These are phyloP conservation scores for Picochlorum sp. DNA, from an alignment of 139 green algal genomes.

Conservation along the genomic window DNA sequence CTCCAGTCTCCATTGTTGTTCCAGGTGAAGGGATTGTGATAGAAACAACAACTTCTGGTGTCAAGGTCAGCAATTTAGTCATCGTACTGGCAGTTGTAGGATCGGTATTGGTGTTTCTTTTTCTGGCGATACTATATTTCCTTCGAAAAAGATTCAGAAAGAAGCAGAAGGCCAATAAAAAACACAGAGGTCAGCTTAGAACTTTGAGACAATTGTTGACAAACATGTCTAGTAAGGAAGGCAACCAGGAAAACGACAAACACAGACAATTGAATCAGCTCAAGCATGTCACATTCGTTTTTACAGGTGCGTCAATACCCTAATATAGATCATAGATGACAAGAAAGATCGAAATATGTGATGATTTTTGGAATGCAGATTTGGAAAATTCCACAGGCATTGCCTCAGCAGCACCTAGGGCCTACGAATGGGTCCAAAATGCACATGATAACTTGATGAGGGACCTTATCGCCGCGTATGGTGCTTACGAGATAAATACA, in stretches of 20 bases:
- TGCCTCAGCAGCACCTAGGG: slow-evolving; percentile 24
- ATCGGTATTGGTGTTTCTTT: not conserved
- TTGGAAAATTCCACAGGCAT: slow-evolving; percentile 44
- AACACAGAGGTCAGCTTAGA: slow-evolving; percentile 24
- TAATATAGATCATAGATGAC: too few relatives aligned
- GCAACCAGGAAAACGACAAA: not conserved
- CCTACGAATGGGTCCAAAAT: slow-evolving; percentile 53
- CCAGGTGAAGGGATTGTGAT: not conserved
- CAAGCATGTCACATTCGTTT: slow-evolving; percentile 49
- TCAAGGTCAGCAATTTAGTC: not conserved
- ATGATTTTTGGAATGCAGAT: slow-evolving; percentile 58
- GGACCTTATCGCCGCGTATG: slow-evolving; percentile 48
- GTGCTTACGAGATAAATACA: slow-evolving; percentile 63
- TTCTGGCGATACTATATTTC: slow-evolving; percentile 3
- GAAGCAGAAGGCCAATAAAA: slow-evolving; percentile 11
- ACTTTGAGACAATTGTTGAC: slow-evolving; percentile 41
- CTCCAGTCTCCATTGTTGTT: not conserved
- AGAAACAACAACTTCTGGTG: not conserved
- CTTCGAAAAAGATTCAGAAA: not conserved
- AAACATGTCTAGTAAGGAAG: slow-evolving; percentile 20
- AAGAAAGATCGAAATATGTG: too few relatives aligned
- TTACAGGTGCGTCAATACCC: too few relatives aligned
- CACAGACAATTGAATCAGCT: slow-evolving; percentile 25
- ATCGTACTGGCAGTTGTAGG: not conserved
- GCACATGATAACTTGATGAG: slow-evolving; percentile 69